Percentiles rank a stretch among this genome's conserved stretches.
Evolutionary conservation across 2,329 filamentous ascomycete species (phyloP).

Genomic region (Sclerotinia subarctica): DNA sequence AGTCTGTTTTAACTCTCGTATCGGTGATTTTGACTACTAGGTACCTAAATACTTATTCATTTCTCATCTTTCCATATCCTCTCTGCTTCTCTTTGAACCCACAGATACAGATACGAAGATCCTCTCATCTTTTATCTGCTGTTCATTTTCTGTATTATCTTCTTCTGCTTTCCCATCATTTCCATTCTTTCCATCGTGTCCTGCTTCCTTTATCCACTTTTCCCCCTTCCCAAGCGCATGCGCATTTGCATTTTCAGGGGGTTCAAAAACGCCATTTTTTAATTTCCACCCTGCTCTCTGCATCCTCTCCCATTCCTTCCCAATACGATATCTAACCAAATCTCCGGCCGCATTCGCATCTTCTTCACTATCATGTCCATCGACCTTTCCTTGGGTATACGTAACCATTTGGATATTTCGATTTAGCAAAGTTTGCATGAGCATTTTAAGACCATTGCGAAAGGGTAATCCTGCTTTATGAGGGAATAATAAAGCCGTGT

Average conservation of each 20-base stretch:
- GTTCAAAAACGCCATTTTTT: conserved; percentile 42
- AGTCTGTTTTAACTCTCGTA: no score
- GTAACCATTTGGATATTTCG: conserved; percentile 73
- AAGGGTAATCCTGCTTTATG: conserved; percentile 73
- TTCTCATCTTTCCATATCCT: not conserved
- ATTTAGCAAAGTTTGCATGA: conserved; percentile 68
- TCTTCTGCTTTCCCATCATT: not conserved
- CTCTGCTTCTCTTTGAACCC: not conserved
- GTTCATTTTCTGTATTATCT: not conserved
- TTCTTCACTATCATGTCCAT: conserved; percentile 87
- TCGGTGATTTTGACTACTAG: no score
- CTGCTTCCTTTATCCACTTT: not conserved
- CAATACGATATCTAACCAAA: conserved; percentile 69
- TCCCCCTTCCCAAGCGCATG: not conserved
- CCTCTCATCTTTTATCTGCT: not conserved
- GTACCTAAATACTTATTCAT: no score
- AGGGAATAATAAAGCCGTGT: conserved; percentile 81
- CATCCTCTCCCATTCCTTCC: conserved; percentile 66
- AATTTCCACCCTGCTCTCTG: conserved; percentile 65
- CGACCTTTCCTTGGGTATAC: conserved; percentile 43
- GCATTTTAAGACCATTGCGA: conserved; percentile 71
- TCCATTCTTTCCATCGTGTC: not conserved
- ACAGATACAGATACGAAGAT: not conserved
- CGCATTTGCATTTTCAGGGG: not conserved
- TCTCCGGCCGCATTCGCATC: conserved; percentile 89